Base-by-base conservation (phyloP, 2,329 filamentous ascomycete genomes). In the Pseudonectria foliicola region DNA sequence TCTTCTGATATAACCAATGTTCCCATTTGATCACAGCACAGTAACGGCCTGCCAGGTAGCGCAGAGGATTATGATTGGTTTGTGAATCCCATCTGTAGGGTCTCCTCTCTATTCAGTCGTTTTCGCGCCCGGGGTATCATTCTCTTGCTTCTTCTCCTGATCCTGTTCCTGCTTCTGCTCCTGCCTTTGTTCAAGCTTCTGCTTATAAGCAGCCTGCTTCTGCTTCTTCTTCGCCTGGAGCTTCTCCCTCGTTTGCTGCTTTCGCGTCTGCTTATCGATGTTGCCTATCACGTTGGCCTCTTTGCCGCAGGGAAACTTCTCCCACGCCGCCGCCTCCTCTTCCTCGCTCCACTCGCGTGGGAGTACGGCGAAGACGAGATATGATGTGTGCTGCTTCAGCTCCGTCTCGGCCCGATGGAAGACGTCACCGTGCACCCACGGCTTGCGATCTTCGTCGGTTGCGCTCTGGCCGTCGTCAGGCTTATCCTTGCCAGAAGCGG, bases 351-450 rank as follows among this genome's bases (percentile, higher is more conserved):
- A 98, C 43, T 85, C 80, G 28, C 79, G 72, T n/a, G 92, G 90
- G 40, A 98, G 63, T 3, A 92, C 68, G 0, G 92, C 92, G 64
- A 98, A 98, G 4, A 93, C 84, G 4, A 98, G 73, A 58, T 98
- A 98, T n/a, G 85, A 92, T 0, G 92, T 98, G 61, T 98, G 92
- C 7, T 85, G 92, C 71, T 95, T 95, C 40, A 96, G 66, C 53
- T 98, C 92, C 1, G 80, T 67, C 63, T 98, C 92, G 0, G 85
- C 80, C 15, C 87, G 75, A 51, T 93, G 86, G 21, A 87, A 73
- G 27, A 96, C 54, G 18, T 77, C 75, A 1, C 92, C 92, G 42
- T 89, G 77, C 55, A 83, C 76, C 65, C 81, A 94, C 1, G 74
- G 59, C 42, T 85, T 78, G 4, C 36, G 27, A 10, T 59, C 53